A percentile compares a stretch with the other conserved stretches of the same genome.
These are phyloP conservation scores for Mycena metata DNA, from an alignment of 768 basidiomycete genomes.

Conservation along the genomic window DNA sequence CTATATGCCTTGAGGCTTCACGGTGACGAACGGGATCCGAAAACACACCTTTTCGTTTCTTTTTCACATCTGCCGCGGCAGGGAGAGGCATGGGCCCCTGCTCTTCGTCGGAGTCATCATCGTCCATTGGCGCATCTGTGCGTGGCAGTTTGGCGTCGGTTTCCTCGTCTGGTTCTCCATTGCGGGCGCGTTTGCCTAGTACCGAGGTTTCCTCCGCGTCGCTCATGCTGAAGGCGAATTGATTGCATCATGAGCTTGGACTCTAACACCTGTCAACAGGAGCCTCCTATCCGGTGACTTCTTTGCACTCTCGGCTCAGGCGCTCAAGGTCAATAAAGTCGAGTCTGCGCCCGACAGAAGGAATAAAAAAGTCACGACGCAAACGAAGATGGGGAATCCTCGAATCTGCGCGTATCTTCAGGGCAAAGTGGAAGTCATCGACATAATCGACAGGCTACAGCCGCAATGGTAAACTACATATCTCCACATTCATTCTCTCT, in stretches of 20 bases:
- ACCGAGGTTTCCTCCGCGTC: constrained; percentile 65
- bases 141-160: constrained; percentile 32
- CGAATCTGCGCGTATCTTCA: too few relatives aligned
- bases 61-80: constrained; percentile 62
- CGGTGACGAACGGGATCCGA: constrained; percentile 35
- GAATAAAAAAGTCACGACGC: too few relatives aligned
- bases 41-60: constrained; percentile 85
- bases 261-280: neutral
- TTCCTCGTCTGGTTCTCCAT: constrained; percentile 48
- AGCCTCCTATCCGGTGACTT: neutral
- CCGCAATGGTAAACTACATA: too few relatives aligned
- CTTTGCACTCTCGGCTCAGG: too few relatives aligned
- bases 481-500: neutral
- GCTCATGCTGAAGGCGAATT: constrained; percentile 50
- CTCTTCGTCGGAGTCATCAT: constrained; percentile 76
- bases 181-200: constrained; percentile 75
- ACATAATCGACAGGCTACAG: too few relatives aligned
- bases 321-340: too few relatives aligned
- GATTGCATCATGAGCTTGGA: neutral
- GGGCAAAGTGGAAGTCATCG: too few relatives aligned
- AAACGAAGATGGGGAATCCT: too few relatives aligned
- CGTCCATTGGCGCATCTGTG: constrained; percentile 49
- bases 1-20: constrained; percentile 52
- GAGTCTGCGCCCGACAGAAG: too few relatives aligned
- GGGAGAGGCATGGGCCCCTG: constrained; percentile 92